Evolutionary conservation across 2,329 filamentous ascomycete genomes (phyloP).

Genomic region (Penicillium fuscoglaucum): DNA sequence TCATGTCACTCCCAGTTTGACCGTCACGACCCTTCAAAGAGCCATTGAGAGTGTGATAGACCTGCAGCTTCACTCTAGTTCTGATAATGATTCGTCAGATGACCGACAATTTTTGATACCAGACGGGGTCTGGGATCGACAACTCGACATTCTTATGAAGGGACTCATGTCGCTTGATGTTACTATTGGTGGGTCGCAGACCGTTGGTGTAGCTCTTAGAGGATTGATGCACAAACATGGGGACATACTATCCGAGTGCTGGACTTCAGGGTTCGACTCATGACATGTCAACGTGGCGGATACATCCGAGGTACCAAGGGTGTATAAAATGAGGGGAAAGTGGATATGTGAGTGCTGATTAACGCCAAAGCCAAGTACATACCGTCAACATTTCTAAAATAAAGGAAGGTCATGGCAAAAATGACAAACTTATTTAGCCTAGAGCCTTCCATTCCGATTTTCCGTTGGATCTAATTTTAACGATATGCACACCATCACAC

Average conservation of each 20-base stretch:
- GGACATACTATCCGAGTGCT: constrained; percentile 26
- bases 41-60: constrained; percentile 18
- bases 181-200: constrained; percentile 27
- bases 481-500: not conserved
- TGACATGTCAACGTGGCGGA: not conserved
- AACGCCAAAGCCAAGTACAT: not conserved
- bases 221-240: constrained; percentile 19
- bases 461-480: not conserved
- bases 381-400: not conserved
- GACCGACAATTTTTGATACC: not conserved
- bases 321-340: not conserved
- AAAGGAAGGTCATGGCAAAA: not conserved
- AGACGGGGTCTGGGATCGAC: constrained; percentile 11
- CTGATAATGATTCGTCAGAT: too few relatives aligned
- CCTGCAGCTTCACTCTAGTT: not conserved
- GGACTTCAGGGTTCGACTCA: constrained; percentile 19
- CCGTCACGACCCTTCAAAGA: constrained; percentile 17
- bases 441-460: too few relatives aligned
- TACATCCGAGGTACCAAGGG: not conserved
- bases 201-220: constrained; percentile 8
- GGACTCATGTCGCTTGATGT: constrained; percentile 24
- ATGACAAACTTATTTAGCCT: too few relatives aligned
- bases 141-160: constrained; percentile 24
- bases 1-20: constrained; percentile 25
- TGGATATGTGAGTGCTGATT: not conserved